phyloP scores from a whole-genome alignment of 441 rosid genomes.

The Metrosideros polymorpha region DNA sequence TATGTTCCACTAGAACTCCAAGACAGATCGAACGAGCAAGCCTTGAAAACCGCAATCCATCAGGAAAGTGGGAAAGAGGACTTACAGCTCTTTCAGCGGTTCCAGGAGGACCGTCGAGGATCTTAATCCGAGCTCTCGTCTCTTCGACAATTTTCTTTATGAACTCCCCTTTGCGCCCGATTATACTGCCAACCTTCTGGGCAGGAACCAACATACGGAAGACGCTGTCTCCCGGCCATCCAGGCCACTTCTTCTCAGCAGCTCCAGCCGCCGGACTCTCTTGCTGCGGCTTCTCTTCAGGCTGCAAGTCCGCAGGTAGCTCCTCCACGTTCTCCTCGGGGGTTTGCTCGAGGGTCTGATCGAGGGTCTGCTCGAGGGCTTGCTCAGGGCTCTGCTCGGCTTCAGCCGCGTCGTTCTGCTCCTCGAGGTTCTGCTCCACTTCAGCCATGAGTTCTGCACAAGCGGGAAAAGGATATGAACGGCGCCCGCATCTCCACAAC shows the following conservation, averaged over 20 bases:
- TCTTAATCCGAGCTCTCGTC: conserved; percentile 95
- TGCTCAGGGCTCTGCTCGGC: not conserved
- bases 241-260: conserved; percentile 94
- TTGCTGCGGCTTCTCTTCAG: conserved; percentile 30
- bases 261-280: conserved; percentile 34
- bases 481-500: not conserved
- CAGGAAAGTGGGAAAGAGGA: conserved; percentile 12
- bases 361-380: not conserved
- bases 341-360: not conserved
- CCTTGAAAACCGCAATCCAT: not conserved
- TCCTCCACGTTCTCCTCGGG: conserved; percentile 14
- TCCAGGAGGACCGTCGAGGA: conserved; percentile 99
- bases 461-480: not conserved
- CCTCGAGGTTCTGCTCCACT: conserved; percentile 34
- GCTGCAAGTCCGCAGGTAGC: conserved; percentile 25
- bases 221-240: conserved; percentile 99
- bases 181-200: conserved; percentile 94
- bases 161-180: conserved; percentile 96
- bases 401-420: conserved; percentile 19
- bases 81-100: conserved; percentile 98
- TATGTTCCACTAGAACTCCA: not conserved
- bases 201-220: conserved; percentile 99
- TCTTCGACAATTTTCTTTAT: conserved; percentile 97
- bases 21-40: not conserved
- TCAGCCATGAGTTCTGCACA: conserved; percentile 38